A percentile compares a stretch with the other conserved stretches of the same genome.
Conservation (phyloP, 2,329 filamentous ascomycete species). For the Phaeosphaeriaceae sp. region DNA sequence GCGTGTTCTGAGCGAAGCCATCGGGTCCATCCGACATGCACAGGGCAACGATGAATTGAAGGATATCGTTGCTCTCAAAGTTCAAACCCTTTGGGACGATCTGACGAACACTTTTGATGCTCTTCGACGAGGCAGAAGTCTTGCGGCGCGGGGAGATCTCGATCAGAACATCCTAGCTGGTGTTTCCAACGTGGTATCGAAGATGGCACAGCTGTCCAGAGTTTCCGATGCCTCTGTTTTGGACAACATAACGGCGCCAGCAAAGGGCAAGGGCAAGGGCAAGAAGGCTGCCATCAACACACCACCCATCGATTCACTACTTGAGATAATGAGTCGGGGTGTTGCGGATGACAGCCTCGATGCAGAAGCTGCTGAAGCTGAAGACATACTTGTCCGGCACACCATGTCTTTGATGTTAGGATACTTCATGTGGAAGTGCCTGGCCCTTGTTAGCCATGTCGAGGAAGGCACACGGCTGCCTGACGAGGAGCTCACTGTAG, state of each 20-base stretch:
- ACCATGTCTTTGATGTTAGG: constrained; percentile 80
- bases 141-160: constrained; percentile 75
- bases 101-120: constrained; percentile 75
- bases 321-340: constrained; percentile 76
- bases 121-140: constrained; percentile 71
- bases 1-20: constrained; percentile 82
- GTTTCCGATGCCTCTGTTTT: constrained; percentile 79
- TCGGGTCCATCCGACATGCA: constrained; percentile 81
- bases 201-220: constrained; percentile 80
- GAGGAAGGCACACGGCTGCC: constrained; percentile 56
- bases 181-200: constrained; percentile 75
- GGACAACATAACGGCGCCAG: constrained; percentile 63
- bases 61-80: constrained; percentile 81
- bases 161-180: constrained; percentile 70
- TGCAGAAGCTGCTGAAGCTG: constrained; percentile 74
- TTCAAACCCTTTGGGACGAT: constrained; percentile 86
- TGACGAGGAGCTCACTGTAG: constrained; percentile 65
- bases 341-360: constrained; percentile 69
- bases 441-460: constrained; percentile 53
- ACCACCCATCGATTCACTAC: constrained; percentile 71
- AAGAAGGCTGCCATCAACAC: constrained; percentile 35
- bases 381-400: constrained; percentile 78
- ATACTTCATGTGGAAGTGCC: constrained; percentile 95
- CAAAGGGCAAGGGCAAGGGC: constrained; percentile 42
- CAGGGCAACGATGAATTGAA: constrained; percentile 87